Evolutionary conservation across 352 stramenopile species (phyloP).

Genomic region (Paralagenidium karlingii): DNA sequence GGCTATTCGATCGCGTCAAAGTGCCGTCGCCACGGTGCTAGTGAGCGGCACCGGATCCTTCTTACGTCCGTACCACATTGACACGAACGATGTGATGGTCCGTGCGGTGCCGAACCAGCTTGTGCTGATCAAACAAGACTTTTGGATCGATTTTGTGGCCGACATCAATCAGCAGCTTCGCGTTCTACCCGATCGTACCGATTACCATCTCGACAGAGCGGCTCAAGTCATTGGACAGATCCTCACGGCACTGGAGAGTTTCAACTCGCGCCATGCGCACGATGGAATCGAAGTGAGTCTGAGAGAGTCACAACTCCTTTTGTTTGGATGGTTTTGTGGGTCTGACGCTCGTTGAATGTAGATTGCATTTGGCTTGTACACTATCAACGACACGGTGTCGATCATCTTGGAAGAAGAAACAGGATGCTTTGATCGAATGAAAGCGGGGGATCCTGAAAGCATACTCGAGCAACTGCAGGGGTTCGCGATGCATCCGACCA

Average conservation of each 20-base stretch:
- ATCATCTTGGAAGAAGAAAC: not conserved
- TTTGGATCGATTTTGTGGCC: constrained; percentile 78
- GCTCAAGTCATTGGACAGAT: constrained; percentile 19
- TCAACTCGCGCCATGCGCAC: constrained; percentile 39
- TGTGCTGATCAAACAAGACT: constrained; percentile 55
- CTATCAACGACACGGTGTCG: not conserved
- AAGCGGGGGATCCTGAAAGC: not conserved
- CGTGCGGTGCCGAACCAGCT: constrained; percentile 54
- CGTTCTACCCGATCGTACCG: constrained; percentile 34
- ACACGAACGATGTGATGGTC: constrained; percentile 76
- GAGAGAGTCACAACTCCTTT: not conserved
- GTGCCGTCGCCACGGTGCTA: constrained; percentile 28
- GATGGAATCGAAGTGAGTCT: constrained; percentile 13
- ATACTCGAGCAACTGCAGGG: not conserved
- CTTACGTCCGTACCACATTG: constrained; percentile 64
- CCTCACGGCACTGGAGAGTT: constrained; percentile 25
- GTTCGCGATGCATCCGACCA: not conserved
- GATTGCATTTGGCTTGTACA: not conserved
- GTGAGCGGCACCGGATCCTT: constrained; percentile 69
- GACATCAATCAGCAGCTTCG: constrained; percentile 58
- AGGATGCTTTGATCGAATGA: not conserved
- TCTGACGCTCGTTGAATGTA: not conserved
- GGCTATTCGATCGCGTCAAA: constrained; percentile 2
- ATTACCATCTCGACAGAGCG: constrained; percentile 16
- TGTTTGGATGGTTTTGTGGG: not conserved